Base-by-base conservation (phyloP, 345 rosid genomes). In the Arabidopsis arenosa region DNA sequence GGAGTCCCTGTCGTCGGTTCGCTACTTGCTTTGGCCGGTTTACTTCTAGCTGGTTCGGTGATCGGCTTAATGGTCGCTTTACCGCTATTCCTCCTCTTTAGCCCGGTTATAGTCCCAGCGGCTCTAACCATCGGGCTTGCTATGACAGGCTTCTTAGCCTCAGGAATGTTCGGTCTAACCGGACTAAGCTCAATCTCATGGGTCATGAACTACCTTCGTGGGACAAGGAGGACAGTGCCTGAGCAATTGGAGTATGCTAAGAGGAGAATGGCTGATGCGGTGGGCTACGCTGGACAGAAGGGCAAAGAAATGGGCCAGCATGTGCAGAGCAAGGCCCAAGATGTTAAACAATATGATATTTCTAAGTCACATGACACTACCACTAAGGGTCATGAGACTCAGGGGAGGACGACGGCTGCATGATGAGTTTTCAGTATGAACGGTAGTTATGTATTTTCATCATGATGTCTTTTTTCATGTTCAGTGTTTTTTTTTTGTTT, bases 41-140 rank as follows among this genome's bases (percentile, higher is more conserved):
- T 86, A 58, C 84, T 83, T 47, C 45, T 88, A 14, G 80, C 74
- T 0, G 85, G 84, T 21, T 81, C 88, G 0, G 80, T 86, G 51
- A 66, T 80, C 7, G 86, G 85, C 2, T 60, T 86, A 5, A 55
- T 83, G 9, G 11, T 83, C 2, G 37, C 84, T 12, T 23, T 81
- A 12, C 93, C 93, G 1, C 60, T 88, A 4, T 88, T 88, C 58
- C 53, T 86, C 18, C 56, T 88, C 61, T 88, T 84, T 71, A 83
- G 89, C 72, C 90, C 90, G 15, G 83, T 88, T 52, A 66, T 88
- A n/a, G 84, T 86, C 48, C 93, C 89, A 0, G 84, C 89, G 2
- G 82, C 89, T n/a, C 45, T 88, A 63, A 79, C 80, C 49, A 12
- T 88, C 7, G 86, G 80, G 43, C 69, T 81, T 14, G 83, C 93